phyloP scores from a whole-genome alignment of 345 rosid species.

The Crucihimalaya himalaica region DNA sequence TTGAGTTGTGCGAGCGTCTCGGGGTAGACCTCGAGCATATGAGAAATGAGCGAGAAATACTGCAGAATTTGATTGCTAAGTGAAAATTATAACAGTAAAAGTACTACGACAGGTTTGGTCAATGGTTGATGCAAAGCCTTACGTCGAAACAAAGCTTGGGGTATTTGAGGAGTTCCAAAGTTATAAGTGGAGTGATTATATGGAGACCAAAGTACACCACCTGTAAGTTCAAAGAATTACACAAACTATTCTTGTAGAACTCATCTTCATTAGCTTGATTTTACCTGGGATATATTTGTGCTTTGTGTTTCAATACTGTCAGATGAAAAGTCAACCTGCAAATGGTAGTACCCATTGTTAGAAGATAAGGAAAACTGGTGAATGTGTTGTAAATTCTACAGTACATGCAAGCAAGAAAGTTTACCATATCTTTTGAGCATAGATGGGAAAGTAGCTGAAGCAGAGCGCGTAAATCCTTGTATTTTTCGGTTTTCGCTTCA shows the following conservation, averaged over 20 bases:
- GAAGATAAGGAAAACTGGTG: conserved; percentile 3
- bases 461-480: conserved; percentile 91
- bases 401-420: conserved; percentile 16
- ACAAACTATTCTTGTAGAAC: conserved; percentile 28
- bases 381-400: neutral
- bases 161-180: conserved; percentile 90
- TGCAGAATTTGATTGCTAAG: conserved; percentile 44
- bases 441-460: conserved; percentile 94
- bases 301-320: conserved; percentile 70
- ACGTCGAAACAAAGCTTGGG: conserved; percentile 98
- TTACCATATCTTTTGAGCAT: conserved; percentile 95
- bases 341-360: conserved; percentile 17
- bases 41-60: conserved; percentile 87
- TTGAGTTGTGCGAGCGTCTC: conserved; percentile 78
- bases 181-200: conserved; percentile 83
- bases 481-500: conserved; percentile 83
- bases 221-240: conserved; percentile 56
- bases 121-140: conserved; percentile 44
- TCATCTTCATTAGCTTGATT: conserved; percentile 22
- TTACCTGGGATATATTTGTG: conserved; percentile 87
- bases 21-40: conserved; percentile 95
- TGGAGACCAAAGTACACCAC: conserved; percentile 93
- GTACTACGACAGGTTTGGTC: conserved; percentile 14
- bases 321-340: conserved; percentile 90
- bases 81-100: conserved; percentile 11